Conservation (phyloP, 139 green algal genomes). For the Chlamydomonas schloesseri region DNA sequence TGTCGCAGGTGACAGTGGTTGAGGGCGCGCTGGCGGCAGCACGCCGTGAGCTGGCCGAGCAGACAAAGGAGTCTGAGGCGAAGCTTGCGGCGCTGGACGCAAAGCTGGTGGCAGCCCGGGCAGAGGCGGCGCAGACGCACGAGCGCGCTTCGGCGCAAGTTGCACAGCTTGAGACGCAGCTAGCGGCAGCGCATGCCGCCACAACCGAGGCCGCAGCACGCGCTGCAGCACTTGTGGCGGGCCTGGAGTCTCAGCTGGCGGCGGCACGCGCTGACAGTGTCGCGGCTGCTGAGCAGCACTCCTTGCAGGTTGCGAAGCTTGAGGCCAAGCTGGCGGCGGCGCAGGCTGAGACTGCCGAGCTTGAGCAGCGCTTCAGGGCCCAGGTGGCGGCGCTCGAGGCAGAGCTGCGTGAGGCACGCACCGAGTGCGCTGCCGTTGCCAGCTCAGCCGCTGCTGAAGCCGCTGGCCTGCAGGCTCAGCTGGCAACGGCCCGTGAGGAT, state of each 20-base stretch:
- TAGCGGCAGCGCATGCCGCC: not conserved
- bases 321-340: not conserved
- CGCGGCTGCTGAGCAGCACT: not conserved
- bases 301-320: not conserved
- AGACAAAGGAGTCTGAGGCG: not conserved
- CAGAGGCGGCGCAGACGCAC: not conserved
- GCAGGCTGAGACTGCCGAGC: not conserved
- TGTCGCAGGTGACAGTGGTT: not conserved
- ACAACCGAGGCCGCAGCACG: not conserved
- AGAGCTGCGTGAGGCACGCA: not conserved
- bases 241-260: not conserved
- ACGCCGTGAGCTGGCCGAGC: not conserved
- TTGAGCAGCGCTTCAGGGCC: no score
- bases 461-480: no score
- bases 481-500: no score
- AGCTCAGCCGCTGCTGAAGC: no score
- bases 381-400: not conserved
- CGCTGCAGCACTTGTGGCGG: not conserved
- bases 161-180: not conserved
- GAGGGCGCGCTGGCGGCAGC: constrained; percentile 5
- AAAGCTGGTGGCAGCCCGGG: not conserved
- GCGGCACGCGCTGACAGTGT: not conserved
- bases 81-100: not conserved
- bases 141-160: not conserved
- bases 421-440: no score